phyloP scores from a whole-genome alignment of 345 rosid genomes.

The Aquilaria yunnanensis region DNA sequence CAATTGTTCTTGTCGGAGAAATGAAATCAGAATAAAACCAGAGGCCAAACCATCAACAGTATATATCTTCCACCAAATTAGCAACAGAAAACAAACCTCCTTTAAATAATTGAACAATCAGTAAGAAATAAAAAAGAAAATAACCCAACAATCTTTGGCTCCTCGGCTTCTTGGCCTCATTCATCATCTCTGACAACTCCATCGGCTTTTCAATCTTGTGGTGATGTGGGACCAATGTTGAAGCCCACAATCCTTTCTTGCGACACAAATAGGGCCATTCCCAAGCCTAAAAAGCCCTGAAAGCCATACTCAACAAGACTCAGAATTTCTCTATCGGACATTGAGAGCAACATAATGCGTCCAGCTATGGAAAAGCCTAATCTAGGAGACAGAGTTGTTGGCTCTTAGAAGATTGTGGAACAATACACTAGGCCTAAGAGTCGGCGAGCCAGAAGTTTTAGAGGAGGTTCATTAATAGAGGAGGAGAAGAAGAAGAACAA shows the following conservation, averaged over 20 bases:
- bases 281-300: slow-evolving; percentile 32
- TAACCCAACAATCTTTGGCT: too few relatives aligned
- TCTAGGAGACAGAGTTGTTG: slow-evolving; percentile 33
- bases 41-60: too few relatives aligned
- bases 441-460: slow-evolving; percentile 21
- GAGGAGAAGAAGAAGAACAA: slow-evolving; percentile 28
- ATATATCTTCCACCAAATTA: too few relatives aligned
- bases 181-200: too few relatives aligned
- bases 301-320: slow-evolving; percentile 28
- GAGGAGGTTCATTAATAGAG: slow-evolving; percentile 17
- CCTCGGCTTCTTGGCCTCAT: too few relatives aligned
- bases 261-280: slow-evolving; percentile 17
- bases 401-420: slow-evolving; percentile 37
- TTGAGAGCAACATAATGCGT: slow-evolving; percentile 36
- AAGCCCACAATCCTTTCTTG: slow-evolving; percentile 33
- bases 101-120: too few relatives aligned
- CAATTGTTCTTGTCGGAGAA: too few relatives aligned
- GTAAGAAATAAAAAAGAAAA: too few relatives aligned
- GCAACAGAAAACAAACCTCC: too few relatives aligned
- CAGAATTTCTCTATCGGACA: slow-evolving; percentile 34
- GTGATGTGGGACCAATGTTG: not conserved
- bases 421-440: slow-evolving; percentile 45
- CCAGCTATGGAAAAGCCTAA: slow-evolving; percentile 33
- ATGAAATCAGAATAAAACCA: too few relatives aligned
- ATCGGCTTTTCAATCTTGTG: too few relatives aligned